Evolutionary conservation across 1,284 basidiomycete species (phyloP).

Genomic region (Paramarasmius palmivorus): DNA sequence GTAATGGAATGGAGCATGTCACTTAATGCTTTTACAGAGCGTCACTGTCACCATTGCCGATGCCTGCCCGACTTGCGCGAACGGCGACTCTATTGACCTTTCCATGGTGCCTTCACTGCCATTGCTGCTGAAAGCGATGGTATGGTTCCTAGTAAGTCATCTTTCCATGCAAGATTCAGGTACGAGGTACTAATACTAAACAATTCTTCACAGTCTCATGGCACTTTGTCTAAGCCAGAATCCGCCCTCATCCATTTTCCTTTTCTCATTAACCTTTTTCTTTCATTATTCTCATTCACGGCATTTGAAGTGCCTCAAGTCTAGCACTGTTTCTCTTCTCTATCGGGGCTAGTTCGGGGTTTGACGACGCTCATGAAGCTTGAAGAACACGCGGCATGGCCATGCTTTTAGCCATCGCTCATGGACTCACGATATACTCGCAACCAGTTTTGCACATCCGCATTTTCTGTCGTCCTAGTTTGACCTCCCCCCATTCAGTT

Average conservation of each 20-base stretch:
- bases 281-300: conserved; percentile 11
- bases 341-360: conserved; percentile 16
- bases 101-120: conserved; percentile 71
- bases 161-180: neutral
- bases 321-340: conserved; percentile 11
- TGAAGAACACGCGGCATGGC: conserved; percentile 13
- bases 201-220: conserved; percentile 44
- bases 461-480: conserved; percentile 6
- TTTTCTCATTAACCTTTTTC: conserved; percentile 20
- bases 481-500: neutral
- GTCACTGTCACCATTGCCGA: conserved; percentile 74
- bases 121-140: conserved; percentile 62
- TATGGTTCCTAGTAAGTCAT: conserved; percentile 57
- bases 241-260: conserved; percentile 1
- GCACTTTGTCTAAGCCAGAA: conserved; percentile 38
- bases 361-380: conserved; percentile 5
- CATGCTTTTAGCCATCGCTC: conserved; percentile 10
- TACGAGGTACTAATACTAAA: neutral
- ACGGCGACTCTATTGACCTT: conserved; percentile 75
- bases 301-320: conserved; percentile 15
- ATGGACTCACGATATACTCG: conserved; percentile 13
- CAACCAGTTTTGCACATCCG: conserved; percentile 5
- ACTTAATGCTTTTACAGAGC: conserved; percentile 22
- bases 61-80: conserved; percentile 81
- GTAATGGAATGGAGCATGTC: neutral